Evolutionary conservation across 2,329 filamentous ascomycete genomes (phyloP).

Genomic region (Diaporthe citri): DNA sequence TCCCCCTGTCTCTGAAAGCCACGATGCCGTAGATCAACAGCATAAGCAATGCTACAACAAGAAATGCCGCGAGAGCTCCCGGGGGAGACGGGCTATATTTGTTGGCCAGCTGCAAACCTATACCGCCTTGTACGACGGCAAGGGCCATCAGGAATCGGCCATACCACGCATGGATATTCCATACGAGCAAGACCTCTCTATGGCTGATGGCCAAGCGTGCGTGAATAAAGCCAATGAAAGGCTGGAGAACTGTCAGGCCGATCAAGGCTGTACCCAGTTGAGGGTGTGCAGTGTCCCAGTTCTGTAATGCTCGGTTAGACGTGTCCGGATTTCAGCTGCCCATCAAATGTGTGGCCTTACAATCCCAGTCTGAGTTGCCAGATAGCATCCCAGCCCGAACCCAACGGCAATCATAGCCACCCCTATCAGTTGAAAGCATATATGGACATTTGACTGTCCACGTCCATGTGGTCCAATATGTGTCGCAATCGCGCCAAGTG

Average conservation of each 20-base stretch:
- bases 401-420: neutral
- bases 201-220: constrained; percentile 8
- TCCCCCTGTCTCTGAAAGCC: neutral
- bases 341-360: neutral
- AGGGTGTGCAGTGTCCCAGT: constrained; percentile 6
- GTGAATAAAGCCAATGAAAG: constrained; percentile 1
- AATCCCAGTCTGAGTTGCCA: constrained; percentile 14
- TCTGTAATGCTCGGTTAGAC: neutral
- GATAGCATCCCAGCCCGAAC: neutral
- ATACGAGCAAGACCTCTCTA: neutral
- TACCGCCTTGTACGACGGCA: neutral
- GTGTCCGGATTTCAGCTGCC: neutral
- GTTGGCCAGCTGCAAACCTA: constrained; percentile 5
- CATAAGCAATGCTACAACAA: neutral
- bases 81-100: neutral
- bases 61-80: constrained; percentile 5
- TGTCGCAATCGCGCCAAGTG: constrained; percentile 9
- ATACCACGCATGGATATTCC: constrained; percentile 21
- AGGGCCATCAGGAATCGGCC: constrained; percentile 1
- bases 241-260: neutral
- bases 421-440: neutral
- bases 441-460: neutral
- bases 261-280: constrained; percentile 5
- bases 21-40: neutral
- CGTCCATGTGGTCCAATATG: constrained; percentile 7